phyloP scores from a whole-genome alignment of 192 early-diverging fungal genomes.

The Mortierella antarctica region DNA sequence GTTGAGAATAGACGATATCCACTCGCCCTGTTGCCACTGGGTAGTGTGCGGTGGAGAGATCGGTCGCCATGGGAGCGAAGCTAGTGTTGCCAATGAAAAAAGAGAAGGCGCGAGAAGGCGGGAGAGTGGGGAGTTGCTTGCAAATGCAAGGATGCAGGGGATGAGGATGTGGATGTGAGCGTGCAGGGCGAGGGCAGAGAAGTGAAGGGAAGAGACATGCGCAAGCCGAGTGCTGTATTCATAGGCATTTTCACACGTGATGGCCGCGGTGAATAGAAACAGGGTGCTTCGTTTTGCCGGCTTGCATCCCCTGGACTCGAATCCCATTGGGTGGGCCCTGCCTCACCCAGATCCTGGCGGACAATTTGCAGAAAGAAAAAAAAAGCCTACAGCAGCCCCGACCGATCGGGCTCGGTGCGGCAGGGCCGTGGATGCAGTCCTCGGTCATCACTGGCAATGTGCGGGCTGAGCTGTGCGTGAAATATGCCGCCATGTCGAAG shows the following conservation, averaged over 20 bases:
- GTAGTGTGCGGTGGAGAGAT: constrained; percentile 9
- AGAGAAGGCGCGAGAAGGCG: background rate
- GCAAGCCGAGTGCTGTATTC: background rate
- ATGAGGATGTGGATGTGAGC: background rate
- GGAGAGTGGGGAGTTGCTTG: background rate
- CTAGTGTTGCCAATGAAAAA: background rate
- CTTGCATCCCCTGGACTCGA: background rate
- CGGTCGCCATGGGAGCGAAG: constrained; percentile 13
- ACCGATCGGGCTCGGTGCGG: background rate
- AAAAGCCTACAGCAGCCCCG: background rate
- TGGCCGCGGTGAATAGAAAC: background rate
- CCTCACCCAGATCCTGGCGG: background rate
- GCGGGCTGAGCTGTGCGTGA: background rate
- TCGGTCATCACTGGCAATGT: background rate
- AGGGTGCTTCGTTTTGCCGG: constrained; percentile 20
- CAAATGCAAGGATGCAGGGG: background rate
- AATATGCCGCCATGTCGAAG: background rate
- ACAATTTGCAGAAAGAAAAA: too few relatives aligned
- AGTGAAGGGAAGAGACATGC: background rate
- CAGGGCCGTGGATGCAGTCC: too few relatives aligned
- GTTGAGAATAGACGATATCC: constrained; percentile 31
- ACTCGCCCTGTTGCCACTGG: constrained; percentile 17
- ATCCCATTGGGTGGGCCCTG: constrained; percentile 5
- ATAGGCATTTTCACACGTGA: constrained; percentile 16
- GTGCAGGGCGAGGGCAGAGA: background rate